Base-by-base conservation (phyloP, 139 green algal species). In the Parachlorella kessleri region DNA sequence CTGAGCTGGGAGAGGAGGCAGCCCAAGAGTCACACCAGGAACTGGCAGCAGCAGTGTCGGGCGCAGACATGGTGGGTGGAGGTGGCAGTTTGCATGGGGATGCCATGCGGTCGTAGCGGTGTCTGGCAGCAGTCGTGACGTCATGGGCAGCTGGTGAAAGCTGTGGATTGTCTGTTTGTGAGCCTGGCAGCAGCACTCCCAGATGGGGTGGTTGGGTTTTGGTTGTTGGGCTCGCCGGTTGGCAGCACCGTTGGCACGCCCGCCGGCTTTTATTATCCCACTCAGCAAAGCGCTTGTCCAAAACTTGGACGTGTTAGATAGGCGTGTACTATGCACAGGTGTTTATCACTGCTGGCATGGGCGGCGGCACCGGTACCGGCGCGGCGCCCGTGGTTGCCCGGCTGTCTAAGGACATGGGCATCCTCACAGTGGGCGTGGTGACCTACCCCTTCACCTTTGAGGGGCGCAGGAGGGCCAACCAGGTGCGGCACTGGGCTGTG, bases 371-470 rank as follows among this genome's bases (percentile, higher is more conserved):
- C 0, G 96, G 96, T 75, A 97, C 90, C 30, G 96, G 96, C 36
- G 96, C 96, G 3, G 95, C 96, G 1, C 96, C 96, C 2, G 85
- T 99, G 14, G 93, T 99, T 7, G 96, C 95, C 2, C 72, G 82
- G 30, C 76, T 95, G 9, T 94, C 95, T 9, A 95, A 95, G 55
- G 88, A 89, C 68, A 81, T 96, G 87, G 96, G 95, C 73, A 95
- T 98, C 64, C 88, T 99, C 0, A 99, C 96, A 3, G 96, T 99
- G 0, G 96, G 92, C 70, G 97, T 99, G 70, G 96, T 99, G 28
- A 99, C 96, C 3, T 94, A 90, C 30, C 96, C 96, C 26, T 99
- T 99, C 85, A 94, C 89, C 6, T 99, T 99, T 78, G 96, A 99
- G 84, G 96, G 96, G 3, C 87, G 94, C 28, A 89, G 95, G 72